Base-by-base conservation (phyloP, 1,284 basidiomycete species). In the Pholiota adiposa region DNA sequence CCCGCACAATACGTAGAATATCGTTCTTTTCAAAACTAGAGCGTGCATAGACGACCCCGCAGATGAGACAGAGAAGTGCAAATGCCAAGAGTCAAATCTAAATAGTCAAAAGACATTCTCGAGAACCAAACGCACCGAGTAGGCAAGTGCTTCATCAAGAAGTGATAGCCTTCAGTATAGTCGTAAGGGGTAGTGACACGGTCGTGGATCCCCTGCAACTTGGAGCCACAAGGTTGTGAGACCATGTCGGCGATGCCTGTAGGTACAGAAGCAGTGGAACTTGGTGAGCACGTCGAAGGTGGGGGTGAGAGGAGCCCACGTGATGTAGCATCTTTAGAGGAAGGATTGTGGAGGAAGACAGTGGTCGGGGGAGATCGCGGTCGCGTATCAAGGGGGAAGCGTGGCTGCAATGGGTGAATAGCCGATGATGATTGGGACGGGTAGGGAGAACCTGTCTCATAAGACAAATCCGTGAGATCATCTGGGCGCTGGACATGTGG, bases 111-210 rank as follows among this genome's bases (percentile, higher is more conserved):
- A 62, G 69, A 65, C 68, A 69, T 63, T n/a, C 63, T 69, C 63
- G 68, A 70, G 69, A 71, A 70, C 57, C 70, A 65, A n/a, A 86
- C 87, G 74, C 73, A 95, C 92, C 93, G 86, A 67, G 84, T 85
- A 50, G 90, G 90, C 55, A 97, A 80, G 73, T 94, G 92, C 76
- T 94, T 92, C 92, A 97, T 97, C 68, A 97, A 79, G 72, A 92
- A 92, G 73, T 97, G 96, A 73, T 97, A 97, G 19, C 94, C 93
- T 76, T 96, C 90, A 14, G 93, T 96, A 70, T 97, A 97, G 72
- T 95, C 93, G 71, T 94, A 96, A 9, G 92, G 89, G 69, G 85
- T 83, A n/a, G 86, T 90, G 36, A 96, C 85, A 55, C 82, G 83
- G 65, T 86, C 81, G 67, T 93, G 90, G 61, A 94, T 90, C 61